phyloP scores from a whole-genome alignment of 2,329 filamentous ascomycete species.

The Fusarium torreyae region DNA sequence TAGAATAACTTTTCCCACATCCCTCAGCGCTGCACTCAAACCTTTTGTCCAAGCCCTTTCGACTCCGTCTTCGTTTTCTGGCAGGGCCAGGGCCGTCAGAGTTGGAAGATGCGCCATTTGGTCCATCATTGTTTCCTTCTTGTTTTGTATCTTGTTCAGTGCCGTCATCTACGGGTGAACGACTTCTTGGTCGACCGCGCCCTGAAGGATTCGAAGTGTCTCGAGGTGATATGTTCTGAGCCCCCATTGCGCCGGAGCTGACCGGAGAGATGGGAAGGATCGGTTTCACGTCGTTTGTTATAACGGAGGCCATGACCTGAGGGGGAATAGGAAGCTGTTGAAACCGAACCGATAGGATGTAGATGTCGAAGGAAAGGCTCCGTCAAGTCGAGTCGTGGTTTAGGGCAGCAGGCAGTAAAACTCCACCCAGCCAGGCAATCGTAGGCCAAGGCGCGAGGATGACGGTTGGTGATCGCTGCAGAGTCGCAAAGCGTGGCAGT shows the following conservation, averaged over 20 bases:
- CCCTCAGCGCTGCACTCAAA: slow-evolving; percentile 88
- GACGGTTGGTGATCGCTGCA: slow-evolving; percentile 30
- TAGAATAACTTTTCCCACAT: slow-evolving; percentile 96
- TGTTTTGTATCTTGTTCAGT: slow-evolving; percentile 59
- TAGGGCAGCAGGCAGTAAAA: slow-evolving; percentile 7
- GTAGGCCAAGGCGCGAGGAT: slow-evolving; percentile 31
- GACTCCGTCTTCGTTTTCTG: slow-evolving; percentile 78
- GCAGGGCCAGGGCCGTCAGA: slow-evolving; percentile 70
- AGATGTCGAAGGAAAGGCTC: background rate
- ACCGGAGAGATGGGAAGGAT: slow-evolving; percentile 58
- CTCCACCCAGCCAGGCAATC: slow-evolving; percentile 30
- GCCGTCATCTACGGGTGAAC: slow-evolving; percentile 60
- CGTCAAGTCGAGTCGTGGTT: background rate
- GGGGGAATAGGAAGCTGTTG: slow-evolving; percentile 12
- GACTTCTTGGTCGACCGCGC: slow-evolving; percentile 60
- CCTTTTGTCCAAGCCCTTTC: slow-evolving; percentile 84
- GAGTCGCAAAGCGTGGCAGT: slow-evolving; percentile 32
- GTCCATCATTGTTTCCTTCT: slow-evolving; percentile 51
- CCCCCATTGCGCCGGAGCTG: slow-evolving; percentile 60
- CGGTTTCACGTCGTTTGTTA: slow-evolving; percentile 52
- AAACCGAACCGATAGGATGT: slow-evolving; percentile 2
- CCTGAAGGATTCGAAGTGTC: slow-evolving; percentile 55
- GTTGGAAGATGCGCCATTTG: slow-evolving; percentile 65
- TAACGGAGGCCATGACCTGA: slow-evolving; percentile 50
- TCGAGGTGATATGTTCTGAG: slow-evolving; percentile 56